phyloP scores from a whole-genome alignment of 1,284 basidiomycete genomes.

The Rhodotorula sp. region DNA sequence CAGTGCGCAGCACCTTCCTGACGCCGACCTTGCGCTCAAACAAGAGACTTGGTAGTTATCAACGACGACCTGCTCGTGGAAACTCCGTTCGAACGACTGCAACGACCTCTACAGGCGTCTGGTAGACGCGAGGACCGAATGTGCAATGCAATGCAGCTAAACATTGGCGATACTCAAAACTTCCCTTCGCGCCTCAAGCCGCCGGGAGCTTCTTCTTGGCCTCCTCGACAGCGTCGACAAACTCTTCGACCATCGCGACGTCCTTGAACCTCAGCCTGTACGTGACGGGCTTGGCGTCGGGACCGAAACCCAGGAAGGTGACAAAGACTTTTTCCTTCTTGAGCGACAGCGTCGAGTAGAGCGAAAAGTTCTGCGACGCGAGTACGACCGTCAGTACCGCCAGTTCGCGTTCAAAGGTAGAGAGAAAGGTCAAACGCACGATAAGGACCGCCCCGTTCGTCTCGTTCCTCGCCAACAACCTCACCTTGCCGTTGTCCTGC shows the following conservation, averaged over 20 bases:
- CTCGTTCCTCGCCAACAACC: conserved; percentile 41
- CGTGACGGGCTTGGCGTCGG: conserved; percentile 23
- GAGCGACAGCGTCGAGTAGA: conserved; percentile 19
- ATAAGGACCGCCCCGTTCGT: conserved; percentile 39
- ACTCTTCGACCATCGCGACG: conserved; percentile 28
- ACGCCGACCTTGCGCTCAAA: no score
- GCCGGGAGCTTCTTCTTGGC: conserved; percentile 14
- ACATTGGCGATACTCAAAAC: no score
- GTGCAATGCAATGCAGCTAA: no score
- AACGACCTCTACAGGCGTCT: no score
- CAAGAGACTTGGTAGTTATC: no score
- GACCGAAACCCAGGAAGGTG: conserved; percentile 39
- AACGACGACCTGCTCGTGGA: no score
- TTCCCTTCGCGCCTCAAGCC: neutral
- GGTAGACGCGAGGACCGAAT: no score
- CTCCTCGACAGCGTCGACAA: conserved; percentile 22
- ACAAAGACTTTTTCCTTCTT: conserved; percentile 38
- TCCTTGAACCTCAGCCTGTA: conserved; percentile 39
- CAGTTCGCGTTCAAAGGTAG: no score
- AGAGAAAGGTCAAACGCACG: no score
- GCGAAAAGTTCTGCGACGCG: conserved; percentile 37
- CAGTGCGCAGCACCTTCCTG: no score
- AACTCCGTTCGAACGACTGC: no score
- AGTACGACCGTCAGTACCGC: neutral
- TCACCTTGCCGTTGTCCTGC: conserved; percentile 28